Conservation (phyloP, 805 yeast genomes). For the Cyberlindnera euphorbiae region DNA sequence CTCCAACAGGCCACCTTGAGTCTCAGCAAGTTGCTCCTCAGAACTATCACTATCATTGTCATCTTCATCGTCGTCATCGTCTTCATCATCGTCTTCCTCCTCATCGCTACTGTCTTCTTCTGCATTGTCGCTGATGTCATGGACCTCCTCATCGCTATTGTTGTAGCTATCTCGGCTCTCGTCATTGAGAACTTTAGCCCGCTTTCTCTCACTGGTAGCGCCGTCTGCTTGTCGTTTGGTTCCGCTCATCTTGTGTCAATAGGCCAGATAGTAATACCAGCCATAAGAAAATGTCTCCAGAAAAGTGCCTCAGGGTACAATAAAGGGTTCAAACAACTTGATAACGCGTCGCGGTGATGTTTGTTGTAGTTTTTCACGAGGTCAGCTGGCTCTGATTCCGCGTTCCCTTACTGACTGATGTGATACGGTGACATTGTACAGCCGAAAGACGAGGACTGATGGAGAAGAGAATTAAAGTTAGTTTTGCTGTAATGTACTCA, state of each 20-base stretch:
- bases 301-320: too few species aligned
- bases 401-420: too few species aligned
- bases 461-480: conserved; percentile 5
- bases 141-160: conserved; percentile 4
- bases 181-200: conserved; percentile 4
- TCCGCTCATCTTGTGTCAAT: background rate
- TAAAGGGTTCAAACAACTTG: too few species aligned
- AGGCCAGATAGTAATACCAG: too few species aligned
- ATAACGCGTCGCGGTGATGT: too few species aligned
- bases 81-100: conserved; percentile 11
- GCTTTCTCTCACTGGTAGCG: conserved; percentile 1
- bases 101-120: conserved; percentile 14
- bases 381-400: too few species aligned
- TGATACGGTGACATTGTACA: too few species aligned
- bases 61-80: conserved; percentile 9
- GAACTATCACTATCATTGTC: conserved; percentile 3
- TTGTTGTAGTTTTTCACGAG: too few species aligned
- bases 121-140: conserved; percentile 9
- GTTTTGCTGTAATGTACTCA: too few species aligned
- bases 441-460: too few species aligned
- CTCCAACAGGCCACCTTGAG: conserved; percentile 1
- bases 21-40: background rate
- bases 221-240: conserved; percentile 1
- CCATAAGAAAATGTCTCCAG: too few species aligned
- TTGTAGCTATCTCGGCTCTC: conserved; percentile 1